phyloP scores from a whole-genome alignment of 75 land plant species.

The Selaginella tamariscina region DNA sequence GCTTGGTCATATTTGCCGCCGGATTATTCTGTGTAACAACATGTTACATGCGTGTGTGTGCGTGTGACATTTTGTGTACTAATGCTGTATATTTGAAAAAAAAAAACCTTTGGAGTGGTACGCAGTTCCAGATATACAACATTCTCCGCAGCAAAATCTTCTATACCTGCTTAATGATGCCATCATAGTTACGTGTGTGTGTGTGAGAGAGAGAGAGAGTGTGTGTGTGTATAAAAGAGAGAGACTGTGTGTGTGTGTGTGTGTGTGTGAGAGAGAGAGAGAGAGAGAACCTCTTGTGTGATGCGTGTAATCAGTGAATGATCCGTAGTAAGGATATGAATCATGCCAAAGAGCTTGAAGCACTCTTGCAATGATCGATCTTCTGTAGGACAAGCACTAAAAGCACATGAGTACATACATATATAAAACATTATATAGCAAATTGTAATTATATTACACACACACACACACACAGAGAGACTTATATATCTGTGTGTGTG shows the following conservation, averaged over 20 bases:
- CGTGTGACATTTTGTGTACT: too few species aligned
- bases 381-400: slow-evolving; percentile 33
- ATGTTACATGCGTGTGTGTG: too few species aligned
- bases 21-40: slow-evolving; percentile 44
- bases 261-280: too few species aligned
- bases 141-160: slow-evolving; percentile 94
- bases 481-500: too few species aligned
- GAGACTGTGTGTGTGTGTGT: too few species aligned
- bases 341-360: slow-evolving; percentile 86
- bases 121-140: slow-evolving; percentile 80
- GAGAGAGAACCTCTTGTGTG: slow-evolving; percentile 56
- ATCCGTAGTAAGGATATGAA: slow-evolving; percentile 74
- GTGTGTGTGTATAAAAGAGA: too few species aligned
- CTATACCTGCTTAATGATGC: slow-evolving; percentile 81
- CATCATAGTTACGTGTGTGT: too few species aligned
- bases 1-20: slow-evolving; percentile 69
- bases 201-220: too few species aligned
- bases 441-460: background rate
- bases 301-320: slow-evolving; percentile 72
- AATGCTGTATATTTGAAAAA: background rate
- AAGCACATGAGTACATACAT: background rate
- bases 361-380: slow-evolving; percentile 69
- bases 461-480: background rate
- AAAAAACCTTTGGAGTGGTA: slow-evolving; percentile 88
- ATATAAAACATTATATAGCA: background rate